Evolutionary conservation across 2,329 filamentous ascomycete species (phyloP), one percentile per base, ranked within the genome.

Genomic region (Triangularia verruculosa): DNA sequence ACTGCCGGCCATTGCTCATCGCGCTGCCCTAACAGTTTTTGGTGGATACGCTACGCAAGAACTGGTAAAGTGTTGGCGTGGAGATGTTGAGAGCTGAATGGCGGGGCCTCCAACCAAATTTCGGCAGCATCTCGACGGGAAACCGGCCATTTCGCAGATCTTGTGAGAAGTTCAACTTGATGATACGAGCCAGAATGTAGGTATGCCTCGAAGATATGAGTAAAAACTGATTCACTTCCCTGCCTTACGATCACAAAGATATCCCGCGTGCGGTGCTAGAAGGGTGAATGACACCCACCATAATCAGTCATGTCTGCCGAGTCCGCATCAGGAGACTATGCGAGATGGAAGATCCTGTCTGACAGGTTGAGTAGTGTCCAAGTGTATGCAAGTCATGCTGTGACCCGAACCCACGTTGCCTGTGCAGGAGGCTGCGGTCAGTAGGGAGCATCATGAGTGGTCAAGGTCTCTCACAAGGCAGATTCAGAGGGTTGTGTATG

Each of bases 221-320:
- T 47, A 47, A 47, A 47, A 47, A 20, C 17, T 47, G 39, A 47
- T 47, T 47, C 39, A 47, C n/a, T 6, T 9, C 20, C 17, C 9
- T 27, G 12, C 12, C 25, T 24, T 54, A 13, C 6, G 22, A 12
- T 54, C 51, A 27, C 25, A 28, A 13, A 27, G 22, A 13, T 3
- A 28, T 15, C 27, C 24, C 51, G 51, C 51, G 25, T 54, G 51
- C 20, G 5, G 51, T 25, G 7, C 25, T 54, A 11, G 51, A 24
- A 57, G 27, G 24, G 17, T 32, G 54, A 57, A 57, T 57, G 54
- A 57, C 54, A 57, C 54, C 54, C 54, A 57, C 54, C 54, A 57
- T 32, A n/a, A 25, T 28, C 27, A 17, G 5, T 8, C 3, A 53
- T 22, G n/a, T 17, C 24, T 20, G 27, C 13, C 24, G 54, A 28